Evolutionary conservation across 148 eudicot species (phyloP), one percentile per base, ranked within the genome.

Genomic region (Diospyros lotus): DNA sequence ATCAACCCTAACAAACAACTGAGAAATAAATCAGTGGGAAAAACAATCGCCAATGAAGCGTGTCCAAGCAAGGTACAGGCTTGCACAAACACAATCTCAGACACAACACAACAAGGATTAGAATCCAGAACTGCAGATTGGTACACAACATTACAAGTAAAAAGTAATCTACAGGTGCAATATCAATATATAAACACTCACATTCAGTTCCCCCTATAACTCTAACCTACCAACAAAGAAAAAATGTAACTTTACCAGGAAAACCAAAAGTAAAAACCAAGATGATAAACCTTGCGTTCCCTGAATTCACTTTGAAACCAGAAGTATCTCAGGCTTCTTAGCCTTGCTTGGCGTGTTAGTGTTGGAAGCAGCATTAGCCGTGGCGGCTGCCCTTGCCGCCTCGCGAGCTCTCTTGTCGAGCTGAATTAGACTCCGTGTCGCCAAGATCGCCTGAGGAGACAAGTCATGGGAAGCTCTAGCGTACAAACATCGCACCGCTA

Each of bases 401-500:
- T 87, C 88, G 2, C 87, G 87, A 6, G 87, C 83, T 61, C 92
- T 80, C 69, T 72, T 90, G 79, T 94, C 89, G 0, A 92, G 89
- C 80, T 86, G 92, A 78, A 94, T 80, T 65, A 94, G 89, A 78
- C 93, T 87, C 73, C 87, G 80, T 0, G 97, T 90, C 0, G 98
- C 96, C 68, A 94, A 78, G 38, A 94, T 92, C 14, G 89, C 98
- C 83, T 90, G 97, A 0, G 98, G 98, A 80, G 64, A 78, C 70
- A 94, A 73, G 44, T 94, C 98, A 77, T 94, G 98, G 1, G 91
- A 89, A 69, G 96, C 96, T 64, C 98, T 86, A 18, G 97, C 97
- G 66, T 92, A 90, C 63, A 92, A 66, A 72, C 87, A 75, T 79
- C 90, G 69, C 58, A 87, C 96, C 0, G 98, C 96, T 70, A 85